Evolutionary conservation across 768 basidiomycete genomes (phyloP).

Genomic region (Pleurotus citrinopileatus): DNA sequence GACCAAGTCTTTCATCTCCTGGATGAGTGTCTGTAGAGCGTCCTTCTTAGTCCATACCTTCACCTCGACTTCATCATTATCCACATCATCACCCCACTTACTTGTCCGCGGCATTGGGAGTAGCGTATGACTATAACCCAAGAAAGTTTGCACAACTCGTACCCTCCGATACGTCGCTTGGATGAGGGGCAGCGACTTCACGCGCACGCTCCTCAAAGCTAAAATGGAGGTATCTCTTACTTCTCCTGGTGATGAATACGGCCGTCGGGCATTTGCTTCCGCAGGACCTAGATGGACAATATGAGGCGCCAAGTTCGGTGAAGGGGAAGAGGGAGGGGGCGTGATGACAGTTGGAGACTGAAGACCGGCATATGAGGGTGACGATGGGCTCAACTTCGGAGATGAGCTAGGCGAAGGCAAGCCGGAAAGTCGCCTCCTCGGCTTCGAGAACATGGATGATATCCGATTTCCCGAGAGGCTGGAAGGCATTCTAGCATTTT

Average conservation of each 20-base stretch:
- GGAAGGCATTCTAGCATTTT: constrained; percentile 43
- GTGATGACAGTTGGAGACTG: constrained; percentile 20
- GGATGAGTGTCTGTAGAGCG: constrained; percentile 47
- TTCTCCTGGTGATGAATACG: constrained; percentile 16
- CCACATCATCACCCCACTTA: constrained; percentile 21
- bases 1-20: constrained; percentile 55
- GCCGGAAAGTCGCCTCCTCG: constrained; percentile 12
- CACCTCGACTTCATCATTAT: constrained; percentile 29
- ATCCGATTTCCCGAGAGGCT: constrained; percentile 31
- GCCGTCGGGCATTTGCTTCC: constrained; percentile 12
- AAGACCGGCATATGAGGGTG: constrained; percentile 1
- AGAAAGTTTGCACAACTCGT: constrained; percentile 54
- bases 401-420: constrained; percentile 8
- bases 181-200: constrained; percentile 52
- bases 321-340: constrained; percentile 1
- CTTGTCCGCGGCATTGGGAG: constrained; percentile 39
- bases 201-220: constrained; percentile 33
- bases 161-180: constrained; percentile 59
- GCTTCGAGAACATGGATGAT: constrained; percentile 15
- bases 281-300: constrained; percentile 19
- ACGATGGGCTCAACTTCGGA: constrained; percentile 5
- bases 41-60: constrained; percentile 53
- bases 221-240: constrained; percentile 19
- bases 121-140: constrained; percentile 56
- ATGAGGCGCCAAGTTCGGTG: constrained; percentile 2